phyloP scores from a whole-genome alignment of 2,329 filamentous ascomycete species.

The Ceratocystis alfenasii region DNA sequence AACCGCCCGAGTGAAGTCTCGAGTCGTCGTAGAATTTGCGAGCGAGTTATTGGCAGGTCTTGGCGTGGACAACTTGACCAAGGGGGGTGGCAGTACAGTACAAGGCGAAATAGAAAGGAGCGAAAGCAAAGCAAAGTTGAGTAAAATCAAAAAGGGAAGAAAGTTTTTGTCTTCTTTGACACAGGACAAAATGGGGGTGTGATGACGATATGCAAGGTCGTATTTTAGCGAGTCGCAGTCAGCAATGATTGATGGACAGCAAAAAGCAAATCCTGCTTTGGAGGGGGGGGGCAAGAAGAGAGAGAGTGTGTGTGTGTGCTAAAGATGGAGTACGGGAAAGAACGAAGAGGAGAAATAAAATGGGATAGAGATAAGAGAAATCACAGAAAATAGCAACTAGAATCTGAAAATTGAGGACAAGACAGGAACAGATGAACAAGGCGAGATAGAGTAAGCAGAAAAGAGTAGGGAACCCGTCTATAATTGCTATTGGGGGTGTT shows the following conservation, averaged over 20 bases:
- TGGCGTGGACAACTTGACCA: background rate
- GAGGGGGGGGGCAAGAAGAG: background rate
- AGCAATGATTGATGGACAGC: background rate
- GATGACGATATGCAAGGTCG: background rate
- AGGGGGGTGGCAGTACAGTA: background rate
- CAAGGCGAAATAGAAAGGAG: background rate
- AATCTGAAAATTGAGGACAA: background rate
- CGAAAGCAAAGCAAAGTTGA: background rate
- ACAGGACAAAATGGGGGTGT: constrained; percentile 20
- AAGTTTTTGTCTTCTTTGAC: constrained; percentile 22
- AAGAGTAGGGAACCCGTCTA: background rate
- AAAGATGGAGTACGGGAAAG: background rate
- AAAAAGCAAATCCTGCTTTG: background rate
- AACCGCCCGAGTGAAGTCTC: too few relatives aligned
- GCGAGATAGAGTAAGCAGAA: background rate
- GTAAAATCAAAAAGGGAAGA: background rate
- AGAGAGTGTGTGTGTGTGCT: background rate
- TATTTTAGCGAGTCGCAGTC: background rate
- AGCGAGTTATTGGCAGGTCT: constrained; percentile 8
- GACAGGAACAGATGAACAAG: background rate
- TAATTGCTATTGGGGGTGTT: background rate
- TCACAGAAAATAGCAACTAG: background rate
- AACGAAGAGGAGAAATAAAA: background rate
- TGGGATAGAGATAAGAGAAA: background rate
- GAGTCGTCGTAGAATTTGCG: background rate